These are phyloP conservation scores for Yamagishiella unicocca DNA, from an alignment of 139 green algal species.

Conservation along the genomic window DNA sequence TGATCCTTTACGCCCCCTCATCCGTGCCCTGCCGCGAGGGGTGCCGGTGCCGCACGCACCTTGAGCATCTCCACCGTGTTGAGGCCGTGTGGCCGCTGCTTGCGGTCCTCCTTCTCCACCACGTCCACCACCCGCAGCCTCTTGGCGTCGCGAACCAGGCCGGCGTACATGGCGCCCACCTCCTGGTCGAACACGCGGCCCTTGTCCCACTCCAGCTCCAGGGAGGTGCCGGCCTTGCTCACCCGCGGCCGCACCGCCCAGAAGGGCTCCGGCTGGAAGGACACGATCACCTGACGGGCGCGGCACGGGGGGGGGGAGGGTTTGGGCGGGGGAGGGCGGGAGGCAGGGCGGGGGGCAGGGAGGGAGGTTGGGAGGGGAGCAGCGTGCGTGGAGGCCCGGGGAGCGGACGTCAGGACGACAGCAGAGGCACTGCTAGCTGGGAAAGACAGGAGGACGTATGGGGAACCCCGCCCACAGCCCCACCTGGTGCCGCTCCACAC, in stretches of 20 bases:
- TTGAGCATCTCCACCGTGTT: slow-evolving; percentile 96
- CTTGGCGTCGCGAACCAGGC: slow-evolving; percentile 53
- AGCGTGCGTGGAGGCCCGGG: background rate
- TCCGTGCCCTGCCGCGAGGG: too few relatives aligned
- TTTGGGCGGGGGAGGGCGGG: too few relatives aligned
- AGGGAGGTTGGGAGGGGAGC: background rate
- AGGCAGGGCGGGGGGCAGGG: too few relatives aligned
- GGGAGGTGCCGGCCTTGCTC: slow-evolving; percentile 55
- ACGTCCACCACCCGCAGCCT: slow-evolving; percentile 67
- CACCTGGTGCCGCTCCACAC: slow-evolving; percentile 82
- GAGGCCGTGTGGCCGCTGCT: slow-evolving; percentile 74
- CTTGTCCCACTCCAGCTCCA: slow-evolving; percentile 79
- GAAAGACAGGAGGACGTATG: too few relatives aligned
- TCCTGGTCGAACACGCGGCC: slow-evolving; percentile 84
- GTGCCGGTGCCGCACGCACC: too few relatives aligned
- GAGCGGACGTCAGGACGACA: too few relatives aligned
- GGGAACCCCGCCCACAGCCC: background rate
- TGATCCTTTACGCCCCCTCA: too few relatives aligned
- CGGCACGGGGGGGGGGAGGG: background rate
- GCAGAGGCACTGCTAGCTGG: too few relatives aligned
- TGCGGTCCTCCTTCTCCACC: slow-evolving; percentile 72
- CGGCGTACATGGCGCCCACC: slow-evolving; percentile 48
- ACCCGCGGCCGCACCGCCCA: slow-evolving; percentile 74
- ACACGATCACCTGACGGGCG: slow-evolving; percentile 56
- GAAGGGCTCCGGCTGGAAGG: slow-evolving; percentile 85